Percentiles rank a stretch among this genome's conserved stretches.
phyloP scores from a whole-genome alignment of 108 stramenopile genomes.

The Nitzschia palea region DNA sequence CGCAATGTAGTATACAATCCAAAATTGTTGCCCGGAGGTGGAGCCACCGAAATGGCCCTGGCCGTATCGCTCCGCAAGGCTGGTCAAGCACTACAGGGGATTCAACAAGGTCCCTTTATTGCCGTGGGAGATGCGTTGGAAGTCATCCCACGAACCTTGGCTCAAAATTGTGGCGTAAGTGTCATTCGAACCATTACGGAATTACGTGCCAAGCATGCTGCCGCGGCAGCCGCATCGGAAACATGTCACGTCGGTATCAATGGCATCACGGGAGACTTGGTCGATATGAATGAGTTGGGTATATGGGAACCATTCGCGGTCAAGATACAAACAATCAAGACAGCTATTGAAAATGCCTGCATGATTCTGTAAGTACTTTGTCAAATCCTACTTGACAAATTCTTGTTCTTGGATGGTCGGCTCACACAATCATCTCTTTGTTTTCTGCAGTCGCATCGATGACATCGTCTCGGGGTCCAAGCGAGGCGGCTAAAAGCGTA shows the following conservation, averaged over 20 bases:
- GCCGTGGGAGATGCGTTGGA: constrained; percentile 98
- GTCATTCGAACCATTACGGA: constrained; percentile 97
- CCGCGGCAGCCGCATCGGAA: constrained; percentile 63
- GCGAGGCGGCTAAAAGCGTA: no score
- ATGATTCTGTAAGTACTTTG: constrained; percentile 74
- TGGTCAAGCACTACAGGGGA: constrained; percentile 76
- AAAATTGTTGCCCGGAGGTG: constrained; percentile 97
- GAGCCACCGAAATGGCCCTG: constrained; percentile 99
- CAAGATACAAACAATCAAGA: constrained; percentile 99
- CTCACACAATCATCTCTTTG: not conserved
- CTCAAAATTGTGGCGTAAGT: constrained; percentile 98
- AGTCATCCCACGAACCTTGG: constrained; percentile 98
- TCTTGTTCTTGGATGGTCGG: constrained; percentile 8
- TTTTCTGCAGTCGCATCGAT: constrained; percentile 84
- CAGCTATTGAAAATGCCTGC: constrained; percentile 98
- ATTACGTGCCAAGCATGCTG: constrained; percentile 94
- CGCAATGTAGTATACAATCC: constrained; percentile 98
- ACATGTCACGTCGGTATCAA: constrained; percentile 93
- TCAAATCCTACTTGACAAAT: no score
- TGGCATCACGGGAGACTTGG: constrained; percentile 94
- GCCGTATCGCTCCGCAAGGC: constrained; percentile 85
- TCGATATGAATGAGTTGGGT: constrained; percentile 94
- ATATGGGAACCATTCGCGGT: constrained; percentile 99
- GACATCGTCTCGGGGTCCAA: constrained; percentile 98
- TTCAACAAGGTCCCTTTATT: constrained; percentile 94